phyloP scores from a whole-genome alignment of 345 rosid genomes.

The Murraya koenigii region DNA sequence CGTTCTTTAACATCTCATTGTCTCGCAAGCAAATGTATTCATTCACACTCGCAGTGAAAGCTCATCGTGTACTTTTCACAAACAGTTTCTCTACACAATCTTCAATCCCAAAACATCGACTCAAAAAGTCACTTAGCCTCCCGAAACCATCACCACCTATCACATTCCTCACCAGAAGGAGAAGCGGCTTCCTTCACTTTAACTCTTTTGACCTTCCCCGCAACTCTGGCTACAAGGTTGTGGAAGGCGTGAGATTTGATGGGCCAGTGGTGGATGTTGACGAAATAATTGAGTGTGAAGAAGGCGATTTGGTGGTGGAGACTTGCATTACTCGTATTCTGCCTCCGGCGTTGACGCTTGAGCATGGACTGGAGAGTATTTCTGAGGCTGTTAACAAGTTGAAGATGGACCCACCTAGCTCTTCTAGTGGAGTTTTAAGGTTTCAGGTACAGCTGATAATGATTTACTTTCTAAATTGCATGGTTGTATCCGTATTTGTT shows the following conservation, averaged over 20 bases:
- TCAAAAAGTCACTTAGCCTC: background rate
- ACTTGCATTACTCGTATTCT: conserved; percentile 61
- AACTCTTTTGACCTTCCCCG: conserved; percentile 7
- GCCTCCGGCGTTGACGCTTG: conserved; percentile 81
- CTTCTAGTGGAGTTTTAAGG: conserved; percentile 56
- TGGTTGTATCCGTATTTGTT: background rate
- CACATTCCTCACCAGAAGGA: conserved; percentile 13
- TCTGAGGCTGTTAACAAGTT: conserved; percentile 55
- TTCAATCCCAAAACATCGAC: background rate
- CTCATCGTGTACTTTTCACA: background rate
- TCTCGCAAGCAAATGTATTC: background rate
- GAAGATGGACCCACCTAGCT: conserved; percentile 58
- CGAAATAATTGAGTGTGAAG: conserved; percentile 34
- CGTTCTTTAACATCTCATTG: too few relatives aligned
- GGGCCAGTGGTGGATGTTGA: conserved; percentile 42
- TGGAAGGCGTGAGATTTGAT: conserved; percentile 52
- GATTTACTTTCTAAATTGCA: background rate
- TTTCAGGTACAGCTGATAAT: conserved; percentile 55
- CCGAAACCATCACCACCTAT: conserved; percentile 3
- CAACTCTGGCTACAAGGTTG: conserved; percentile 8
- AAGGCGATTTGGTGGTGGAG: conserved; percentile 55
- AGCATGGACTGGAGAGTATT: conserved; percentile 57
- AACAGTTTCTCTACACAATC: conserved; percentile 1
- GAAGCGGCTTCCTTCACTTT: conserved; percentile 5
- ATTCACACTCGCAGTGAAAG: background rate